Percentiles rank a stretch among this genome's conserved stretches.
Evolutionary conservation across 2,329 filamentous ascomycete species (phyloP).

Genomic region (Colletotrichum sp.): DNA sequence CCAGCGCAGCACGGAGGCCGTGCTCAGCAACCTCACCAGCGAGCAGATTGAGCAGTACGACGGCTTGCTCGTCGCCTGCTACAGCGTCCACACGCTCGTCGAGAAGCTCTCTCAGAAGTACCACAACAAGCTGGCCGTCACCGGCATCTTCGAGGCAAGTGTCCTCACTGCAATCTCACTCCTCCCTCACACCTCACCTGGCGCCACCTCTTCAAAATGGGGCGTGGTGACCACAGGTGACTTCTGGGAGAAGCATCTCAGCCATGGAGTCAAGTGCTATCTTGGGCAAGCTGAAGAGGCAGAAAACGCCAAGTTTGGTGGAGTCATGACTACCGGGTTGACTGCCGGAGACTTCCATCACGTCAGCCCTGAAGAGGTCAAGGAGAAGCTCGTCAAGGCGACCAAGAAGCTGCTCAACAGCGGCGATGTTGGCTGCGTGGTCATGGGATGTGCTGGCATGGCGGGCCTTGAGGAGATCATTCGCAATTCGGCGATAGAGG

Average conservation of each 20-base stretch:
- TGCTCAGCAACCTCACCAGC: slow-evolving; percentile 52
- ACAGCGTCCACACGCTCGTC: slow-evolving; percentile 83
- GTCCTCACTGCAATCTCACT: slow-evolving; percentile 68
- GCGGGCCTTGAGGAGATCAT: slow-evolving; percentile 82
- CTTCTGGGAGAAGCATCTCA: slow-evolving; percentile 80
- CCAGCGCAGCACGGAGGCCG: slow-evolving; percentile 63
- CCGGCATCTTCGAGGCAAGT: slow-evolving; percentile 89
- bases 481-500: slow-evolving; percentile 68
- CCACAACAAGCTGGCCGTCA: slow-evolving; percentile 55
- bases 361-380: slow-evolving; percentile 68
- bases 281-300: slow-evolving; percentile 54
- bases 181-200: slow-evolving; percentile 33
- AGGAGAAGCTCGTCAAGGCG: slow-evolving; percentile 69
- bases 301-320: slow-evolving; percentile 66
- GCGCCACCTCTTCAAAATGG: slow-evolving; percentile 56
- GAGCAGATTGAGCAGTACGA: slow-evolving; percentile 58
- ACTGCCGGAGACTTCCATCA: slow-evolving; percentile 81
- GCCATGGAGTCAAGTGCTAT: slow-evolving; percentile 66
- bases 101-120: slow-evolving; percentile 49
- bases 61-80: slow-evolving; percentile 88
- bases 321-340: slow-evolving; percentile 82
- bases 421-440: slow-evolving; percentile 68
- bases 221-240: slow-evolving; percentile 89
- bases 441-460: slow-evolving; percentile 93
- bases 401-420: slow-evolving; percentile 67